Evolutionary conservation across 23 red algal genomes (phyloP), one percentile per base, ranked within the genome.

Genomic region (Cyanidiococcus yangmingshanensis): DNA sequence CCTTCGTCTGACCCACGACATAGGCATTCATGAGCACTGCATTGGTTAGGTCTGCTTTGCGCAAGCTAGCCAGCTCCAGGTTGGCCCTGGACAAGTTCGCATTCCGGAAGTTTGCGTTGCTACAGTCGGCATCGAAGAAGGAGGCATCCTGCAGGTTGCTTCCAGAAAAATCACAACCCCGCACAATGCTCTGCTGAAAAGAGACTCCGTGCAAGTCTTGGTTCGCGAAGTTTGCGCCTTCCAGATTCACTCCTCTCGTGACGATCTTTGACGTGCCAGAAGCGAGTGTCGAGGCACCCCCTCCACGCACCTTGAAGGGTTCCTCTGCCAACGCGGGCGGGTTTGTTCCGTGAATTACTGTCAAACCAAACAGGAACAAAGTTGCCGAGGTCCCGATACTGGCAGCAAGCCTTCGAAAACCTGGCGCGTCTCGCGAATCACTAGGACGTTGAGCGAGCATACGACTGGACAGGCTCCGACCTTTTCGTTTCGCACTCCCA

Each of bases 81-180:
- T 95, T 89, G 2, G 39, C 83, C 16, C 74, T 58, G 29, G 51
- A 30, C 77, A 98, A 38, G 71, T 89, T 82, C 39, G 87, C 85
- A 41, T 83, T 85, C 2, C 68, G 37, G 67, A 98, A 89, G 63
- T 98, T 89, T 27, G 85, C 87, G 3, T 82, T 82, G 0, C 80
- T 71, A 17, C 90, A 68, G 78, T 98, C 94, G 36, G 94, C 88
- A 58, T 92, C 94, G 54, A 98, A 98, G 76, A 98, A 98, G 3
- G 94, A 98, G 0, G 94, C 94, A n/a, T 82, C 76, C 16, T 75
- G 63, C 35, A 98, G 74, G 74, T 83, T 89, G 40, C 84, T 58
- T 68, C 76, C 76, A 1, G 74, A 78, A 84, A 98, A 98, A 74
- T 98, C 68, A 1, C 77, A 84, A 36, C 87, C 84, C 7, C 94